phyloP scores from a whole-genome alignment of 2,329 filamentous ascomycete species.

The Penicillium aurantiogriseum region DNA sequence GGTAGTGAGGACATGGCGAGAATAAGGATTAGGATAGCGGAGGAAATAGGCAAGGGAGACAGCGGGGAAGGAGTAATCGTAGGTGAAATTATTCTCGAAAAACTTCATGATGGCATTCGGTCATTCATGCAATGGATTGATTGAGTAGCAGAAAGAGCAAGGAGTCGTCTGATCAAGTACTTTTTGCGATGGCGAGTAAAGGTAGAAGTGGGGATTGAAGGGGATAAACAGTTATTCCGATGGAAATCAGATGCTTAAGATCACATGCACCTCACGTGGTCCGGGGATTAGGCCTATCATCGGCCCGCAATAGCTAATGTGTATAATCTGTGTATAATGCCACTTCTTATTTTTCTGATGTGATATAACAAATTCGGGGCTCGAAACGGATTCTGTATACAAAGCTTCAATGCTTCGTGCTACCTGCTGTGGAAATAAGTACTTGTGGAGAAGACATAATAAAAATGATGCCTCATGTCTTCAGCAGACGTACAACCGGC shows the following conservation, averaged over 20 bases:
- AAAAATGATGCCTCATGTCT: background rate
- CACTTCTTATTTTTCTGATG: background rate
- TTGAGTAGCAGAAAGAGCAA: slow-evolving; percentile 3
- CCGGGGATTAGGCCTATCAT: slow-evolving; percentile 1
- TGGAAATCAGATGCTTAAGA: background rate
- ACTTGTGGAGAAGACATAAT: background rate
- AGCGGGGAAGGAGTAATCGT: slow-evolving; percentile 64
- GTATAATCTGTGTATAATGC: background rate
- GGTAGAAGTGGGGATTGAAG: slow-evolving; percentile 4
- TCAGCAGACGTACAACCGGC: background rate
- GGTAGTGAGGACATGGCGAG: slow-evolving; percentile 63
- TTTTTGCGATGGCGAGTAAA: slow-evolving; percentile 19
- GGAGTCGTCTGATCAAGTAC: slow-evolving; percentile 19
- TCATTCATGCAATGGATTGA: slow-evolving; percentile 12
- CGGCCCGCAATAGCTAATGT: slow-evolving; percentile 5
- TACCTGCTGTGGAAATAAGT: background rate
- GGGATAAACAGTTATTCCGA: slow-evolving; percentile 12
- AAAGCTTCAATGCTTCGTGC: background rate
- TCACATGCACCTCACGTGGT: slow-evolving; percentile 4
- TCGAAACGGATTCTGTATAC: background rate
- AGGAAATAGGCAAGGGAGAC: slow-evolving; percentile 68
- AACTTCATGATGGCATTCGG: slow-evolving; percentile 48
- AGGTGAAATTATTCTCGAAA: slow-evolving; percentile 57
- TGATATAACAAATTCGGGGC: background rate
- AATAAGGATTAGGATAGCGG: slow-evolving; percentile 67